phyloP scores from a whole-genome alignment of 257 asterid genomes.

The Solanum corneliomulleri region DNA sequence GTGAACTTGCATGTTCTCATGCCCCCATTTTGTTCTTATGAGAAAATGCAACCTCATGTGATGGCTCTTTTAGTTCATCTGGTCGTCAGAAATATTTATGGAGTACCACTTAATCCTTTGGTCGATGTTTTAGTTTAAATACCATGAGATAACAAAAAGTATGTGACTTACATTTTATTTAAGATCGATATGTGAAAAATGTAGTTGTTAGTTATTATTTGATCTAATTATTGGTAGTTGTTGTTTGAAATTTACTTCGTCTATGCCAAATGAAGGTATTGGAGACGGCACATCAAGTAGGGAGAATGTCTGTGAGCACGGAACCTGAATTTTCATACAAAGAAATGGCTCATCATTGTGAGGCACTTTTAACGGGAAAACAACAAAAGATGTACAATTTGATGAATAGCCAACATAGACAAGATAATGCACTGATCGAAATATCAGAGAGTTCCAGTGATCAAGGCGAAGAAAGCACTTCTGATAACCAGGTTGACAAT shows the following conservation, averaged over 20 bases:
- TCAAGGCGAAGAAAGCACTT: slow-evolving; percentile 11
- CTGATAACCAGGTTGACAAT: slow-evolving; percentile 12
- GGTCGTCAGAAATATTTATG: not conserved
- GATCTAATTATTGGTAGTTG: not conserved
- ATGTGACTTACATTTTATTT: not conserved
- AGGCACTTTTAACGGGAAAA: slow-evolving; percentile 61
- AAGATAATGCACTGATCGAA: slow-evolving; percentile 34
- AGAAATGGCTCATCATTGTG: slow-evolving; percentile 75
- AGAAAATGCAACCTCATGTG: not conserved
- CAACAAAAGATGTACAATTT: slow-evolving; percentile 68
- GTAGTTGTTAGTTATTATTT: not conserved
- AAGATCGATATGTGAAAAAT: not conserved
- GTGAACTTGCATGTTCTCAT: not conserved
- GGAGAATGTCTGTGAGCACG: slow-evolving; percentile 60
- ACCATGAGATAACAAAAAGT: not conserved
- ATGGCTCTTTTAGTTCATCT: not conserved
- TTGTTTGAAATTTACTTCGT: not conserved
- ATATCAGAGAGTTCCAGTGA: slow-evolving; percentile 30
- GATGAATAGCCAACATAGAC: slow-evolving; percentile 36
- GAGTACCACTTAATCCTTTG: not conserved
- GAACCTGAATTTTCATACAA: slow-evolving; percentile 55
- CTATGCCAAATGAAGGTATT: slow-evolving; percentile 32
- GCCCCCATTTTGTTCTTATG: not conserved
- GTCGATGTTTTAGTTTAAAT: not conserved
- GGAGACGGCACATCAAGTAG: slow-evolving; percentile 73